A percentile compares a stretch with the other conserved stretches of the same genome.
Conservation (phyloP, 495 filamentous ascomycete genomes). For the Pyronema omphalodes region DNA sequence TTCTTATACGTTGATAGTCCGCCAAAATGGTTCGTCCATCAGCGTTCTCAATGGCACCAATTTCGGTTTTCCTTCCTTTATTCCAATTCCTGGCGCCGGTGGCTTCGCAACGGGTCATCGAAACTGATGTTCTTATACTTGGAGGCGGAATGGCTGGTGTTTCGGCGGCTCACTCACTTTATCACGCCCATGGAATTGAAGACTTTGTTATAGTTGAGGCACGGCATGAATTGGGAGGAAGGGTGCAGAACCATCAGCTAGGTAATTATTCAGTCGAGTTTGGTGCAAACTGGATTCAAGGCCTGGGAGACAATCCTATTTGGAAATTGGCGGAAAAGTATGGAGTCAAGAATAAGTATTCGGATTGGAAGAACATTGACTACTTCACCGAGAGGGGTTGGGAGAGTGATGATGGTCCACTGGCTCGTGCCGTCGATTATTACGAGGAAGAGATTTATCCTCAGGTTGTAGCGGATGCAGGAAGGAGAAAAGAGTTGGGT, state of each 20-base stretch:
- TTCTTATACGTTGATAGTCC: too few relatives aligned
- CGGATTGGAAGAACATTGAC: conserved; percentile 35
- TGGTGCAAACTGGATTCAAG: conserved; percentile 61
- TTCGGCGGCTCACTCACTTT: conserved; percentile 50
- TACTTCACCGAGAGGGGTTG: conserved; percentile 41
- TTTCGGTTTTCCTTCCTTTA: too few relatives aligned
- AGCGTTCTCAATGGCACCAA: too few relatives aligned
- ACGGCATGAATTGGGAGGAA: conserved; percentile 24
- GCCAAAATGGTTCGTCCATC: too few relatives aligned
- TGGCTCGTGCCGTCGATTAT: conserved; percentile 8
- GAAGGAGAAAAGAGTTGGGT: conserved; percentile 38
- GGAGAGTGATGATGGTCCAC: conserved; percentile 13
- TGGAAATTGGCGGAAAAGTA: conserved; percentile 53
- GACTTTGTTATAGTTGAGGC: conserved; percentile 57
- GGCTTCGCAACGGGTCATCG: conserved; percentile 3
- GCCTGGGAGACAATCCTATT: conserved; percentile 48
- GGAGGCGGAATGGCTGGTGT: conserved; percentile 50
- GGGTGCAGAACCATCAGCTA: conserved; percentile 36
- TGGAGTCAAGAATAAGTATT: conserved; percentile 40
- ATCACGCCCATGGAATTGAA: conserved; percentile 38
- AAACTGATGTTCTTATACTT: conserved; percentile 31
- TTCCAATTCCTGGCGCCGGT: too few relatives aligned
- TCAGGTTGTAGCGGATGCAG: conserved; percentile 10
- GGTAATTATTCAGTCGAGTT: conserved; percentile 41
- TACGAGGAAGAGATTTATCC: conserved; percentile 14